These are phyloP conservation scores for Pseudogymnoascus sp. DNA, from an alignment of 2,329 filamentous ascomycete species.

Conservation along the genomic window DNA sequence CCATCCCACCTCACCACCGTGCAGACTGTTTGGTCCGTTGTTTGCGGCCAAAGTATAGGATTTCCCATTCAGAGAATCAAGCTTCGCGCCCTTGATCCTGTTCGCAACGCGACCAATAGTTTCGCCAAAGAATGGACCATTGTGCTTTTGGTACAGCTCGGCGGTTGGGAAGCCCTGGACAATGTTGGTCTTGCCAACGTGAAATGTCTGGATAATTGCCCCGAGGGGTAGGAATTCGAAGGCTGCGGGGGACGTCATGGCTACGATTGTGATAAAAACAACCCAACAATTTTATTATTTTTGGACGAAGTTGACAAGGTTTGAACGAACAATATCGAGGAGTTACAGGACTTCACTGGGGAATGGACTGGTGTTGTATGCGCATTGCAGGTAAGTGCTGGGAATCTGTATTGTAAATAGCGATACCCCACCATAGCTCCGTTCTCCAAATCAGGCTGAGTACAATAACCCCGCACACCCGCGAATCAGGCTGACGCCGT, in stretches of 20 bases:
- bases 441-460: conserved; percentile 3
- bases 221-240: conserved; percentile 67
- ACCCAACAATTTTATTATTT: neutral
- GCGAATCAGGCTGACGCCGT: neutral
- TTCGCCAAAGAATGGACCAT: conserved; percentile 78
- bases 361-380: neutral
- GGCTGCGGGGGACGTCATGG: conserved; percentile 21
- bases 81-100: conserved; percentile 64
- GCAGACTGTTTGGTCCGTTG: conserved; percentile 68
- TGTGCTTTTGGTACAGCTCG: conserved; percentile 67
- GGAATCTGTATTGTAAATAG: neutral
- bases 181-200: conserved; percentile 72
- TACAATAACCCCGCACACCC: neutral
- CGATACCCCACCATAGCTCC: conserved; percentile 8
- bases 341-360: neutral
- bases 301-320: neutral
- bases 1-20: conserved; percentile 71
- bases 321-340: neutral
- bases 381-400: neutral
- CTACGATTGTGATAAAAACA: neutral
- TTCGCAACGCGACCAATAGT: conserved; percentile 86
- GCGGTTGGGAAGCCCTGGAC: conserved; percentile 77
- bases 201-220: conserved; percentile 75
- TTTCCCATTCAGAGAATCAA: conserved; percentile 65
- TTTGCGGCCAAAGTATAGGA: conserved; percentile 67